Percentiles rank a stretch among this genome's conserved stretches.
Conservation (phyloP, 495 filamentous ascomycete genomes). For the Thozetella sp. region DNA sequence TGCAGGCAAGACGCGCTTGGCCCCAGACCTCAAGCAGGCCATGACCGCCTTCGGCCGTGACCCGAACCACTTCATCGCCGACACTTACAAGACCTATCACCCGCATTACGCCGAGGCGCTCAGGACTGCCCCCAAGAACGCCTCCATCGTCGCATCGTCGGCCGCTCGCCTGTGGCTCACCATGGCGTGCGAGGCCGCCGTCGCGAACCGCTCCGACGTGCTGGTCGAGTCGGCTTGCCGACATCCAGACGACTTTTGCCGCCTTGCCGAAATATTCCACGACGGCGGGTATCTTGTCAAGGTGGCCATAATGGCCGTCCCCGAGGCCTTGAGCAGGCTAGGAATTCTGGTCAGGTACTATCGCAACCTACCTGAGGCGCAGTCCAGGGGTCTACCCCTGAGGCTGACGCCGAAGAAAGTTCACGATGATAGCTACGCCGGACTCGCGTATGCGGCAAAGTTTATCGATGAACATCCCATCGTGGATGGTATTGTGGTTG, state of each 20-base stretch:
- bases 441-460: conserved; percentile 21
- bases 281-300: conserved; percentile 19
- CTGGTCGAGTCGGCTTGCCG: conserved; percentile 36
- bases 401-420: conserved; percentile 34
- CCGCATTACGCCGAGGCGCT: conserved; percentile 25
- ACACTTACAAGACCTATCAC: conserved; percentile 47
- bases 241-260: conserved; percentile 26
- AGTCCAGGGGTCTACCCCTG: conserved; percentile 20
- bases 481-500: conserved; percentile 19
- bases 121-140: conserved; percentile 12
- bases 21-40: conserved; percentile 24
- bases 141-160: conserved; percentile 22
- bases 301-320: conserved; percentile 33
- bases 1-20: conserved; percentile 38
- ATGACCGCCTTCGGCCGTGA: conserved; percentile 6
- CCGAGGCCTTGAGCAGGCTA: conserved; percentile 26
- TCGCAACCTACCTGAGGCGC: conserved; percentile 20
- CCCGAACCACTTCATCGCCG: conserved; percentile 37
- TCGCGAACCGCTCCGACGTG: conserved; percentile 14
- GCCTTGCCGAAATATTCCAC: conserved; percentile 21
- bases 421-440: conserved; percentile 35
- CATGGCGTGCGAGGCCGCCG: conserved; percentile 23
- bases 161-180: conserved; percentile 35
- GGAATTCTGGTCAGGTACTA: conserved; percentile 32
- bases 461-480: conserved; percentile 26